Evolutionary conservation across 495 filamentous ascomycete genomes (phyloP).

Genomic region (Hypoxylon crocopeplum): DNA sequence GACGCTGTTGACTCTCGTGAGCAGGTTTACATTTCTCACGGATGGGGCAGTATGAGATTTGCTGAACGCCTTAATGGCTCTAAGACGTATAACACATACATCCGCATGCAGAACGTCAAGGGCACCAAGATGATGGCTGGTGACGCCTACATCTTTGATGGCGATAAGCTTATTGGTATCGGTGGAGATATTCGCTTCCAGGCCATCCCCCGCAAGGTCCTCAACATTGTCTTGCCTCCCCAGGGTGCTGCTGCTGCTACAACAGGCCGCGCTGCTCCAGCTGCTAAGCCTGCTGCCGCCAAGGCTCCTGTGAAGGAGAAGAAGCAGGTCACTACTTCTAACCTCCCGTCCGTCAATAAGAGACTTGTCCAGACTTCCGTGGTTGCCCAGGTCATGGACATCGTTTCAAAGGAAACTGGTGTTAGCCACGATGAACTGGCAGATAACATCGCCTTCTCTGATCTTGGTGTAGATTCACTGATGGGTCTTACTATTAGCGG

Average conservation of each 20-base stretch:
- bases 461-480: slow-evolving; percentile 68
- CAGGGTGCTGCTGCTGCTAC: slow-evolving; percentile 52
- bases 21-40: slow-evolving; percentile 77
- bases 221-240: slow-evolving; percentile 70
- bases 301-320: slow-evolving; percentile 52
- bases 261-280: slow-evolving; percentile 41
- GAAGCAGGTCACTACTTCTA: slow-evolving; percentile 51
- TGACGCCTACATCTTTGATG: slow-evolving; percentile 71
- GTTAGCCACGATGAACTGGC: slow-evolving; percentile 66
- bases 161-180: slow-evolving; percentile 63
- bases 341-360: slow-evolving; percentile 51
- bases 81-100: slow-evolving; percentile 75
- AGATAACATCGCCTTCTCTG: slow-evolving; percentile 59
- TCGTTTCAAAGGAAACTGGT: slow-evolving; percentile 72
- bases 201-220: slow-evolving; percentile 68
- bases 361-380: slow-evolving; percentile 46
- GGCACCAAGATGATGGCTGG: slow-evolving; percentile 59
- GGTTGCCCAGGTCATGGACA: slow-evolving; percentile 59
- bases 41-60: slow-evolving; percentile 78
- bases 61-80: slow-evolving; percentile 65
- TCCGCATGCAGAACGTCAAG: slow-evolving; percentile 68
- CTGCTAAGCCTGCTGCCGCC: slow-evolving; percentile 48
- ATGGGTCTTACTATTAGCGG: slow-evolving; percentile 62
- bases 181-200: slow-evolving; percentile 67
- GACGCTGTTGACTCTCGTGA: slow-evolving; percentile 74